phyloP scores from a whole-genome alignment of 768 basidiomycete genomes.

The Rhodosporidiobolus odoratus region DNA sequence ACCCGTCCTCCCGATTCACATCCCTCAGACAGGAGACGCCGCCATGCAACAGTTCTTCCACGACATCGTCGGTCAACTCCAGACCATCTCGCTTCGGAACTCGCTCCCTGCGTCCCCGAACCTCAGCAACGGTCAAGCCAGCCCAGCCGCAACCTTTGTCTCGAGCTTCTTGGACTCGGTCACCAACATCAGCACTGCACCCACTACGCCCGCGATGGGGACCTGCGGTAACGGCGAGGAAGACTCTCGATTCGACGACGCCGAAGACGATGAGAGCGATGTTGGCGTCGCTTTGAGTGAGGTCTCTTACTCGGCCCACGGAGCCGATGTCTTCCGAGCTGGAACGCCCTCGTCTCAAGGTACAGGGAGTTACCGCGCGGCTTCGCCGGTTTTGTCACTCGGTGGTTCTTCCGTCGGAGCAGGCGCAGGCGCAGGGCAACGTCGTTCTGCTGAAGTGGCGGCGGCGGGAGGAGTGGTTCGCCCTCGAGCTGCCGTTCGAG shows the following conservation, averaged over 20 bases:
- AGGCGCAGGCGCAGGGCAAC: background rate
- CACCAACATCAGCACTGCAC: conserved; percentile 4
- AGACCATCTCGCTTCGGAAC: conserved; percentile 41
- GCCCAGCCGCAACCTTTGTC: conserved; percentile 24
- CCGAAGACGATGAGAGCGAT: conserved; percentile 41
- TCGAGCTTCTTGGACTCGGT: conserved; percentile 24
- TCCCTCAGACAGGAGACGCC: conserved; percentile 68
- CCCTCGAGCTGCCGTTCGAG: conserved; percentile 21
- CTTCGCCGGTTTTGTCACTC: conserved; percentile 18
- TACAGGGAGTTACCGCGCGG: conserved; percentile 15
- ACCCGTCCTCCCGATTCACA: conserved; percentile 52
- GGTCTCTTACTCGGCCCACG: background rate
- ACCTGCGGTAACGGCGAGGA: conserved; percentile 1
- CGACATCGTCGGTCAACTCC: conserved; percentile 56
- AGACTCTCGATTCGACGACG: conserved; percentile 41
- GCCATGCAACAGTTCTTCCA: conserved; percentile 78
- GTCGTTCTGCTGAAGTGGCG: conserved; percentile 23
- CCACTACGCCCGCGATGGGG: conserved; percentile 15
- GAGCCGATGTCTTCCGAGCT: conserved; percentile 5
- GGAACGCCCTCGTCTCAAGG: conserved; percentile 9
- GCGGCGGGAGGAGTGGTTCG: conserved; percentile 9
- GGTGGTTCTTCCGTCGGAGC: conserved; percentile 3
- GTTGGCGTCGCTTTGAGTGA: background rate
- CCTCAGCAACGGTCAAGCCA: conserved; percentile 9
- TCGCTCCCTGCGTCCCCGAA: conserved; percentile 31